Evolutionary conservation across 257 asterid species (phyloP), one percentile per base, ranked within the genome.

Genomic region (Lavandula angustifolia): DNA sequence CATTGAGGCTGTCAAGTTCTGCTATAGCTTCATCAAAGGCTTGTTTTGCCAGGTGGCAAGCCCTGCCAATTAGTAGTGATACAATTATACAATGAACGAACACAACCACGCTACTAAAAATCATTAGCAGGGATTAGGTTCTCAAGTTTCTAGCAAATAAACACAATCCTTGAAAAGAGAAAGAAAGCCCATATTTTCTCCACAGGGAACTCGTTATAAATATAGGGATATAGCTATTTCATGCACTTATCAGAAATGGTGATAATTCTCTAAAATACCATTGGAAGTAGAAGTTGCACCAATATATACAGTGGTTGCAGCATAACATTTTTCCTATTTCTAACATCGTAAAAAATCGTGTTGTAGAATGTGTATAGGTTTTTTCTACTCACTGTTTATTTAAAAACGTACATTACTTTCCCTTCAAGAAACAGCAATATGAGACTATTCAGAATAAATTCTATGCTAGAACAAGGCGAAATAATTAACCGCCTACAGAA

Each of bases 1-100:
- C 95, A 40, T 82, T 82, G 18, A 86, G 85, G 66, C 89, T 86
- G 73, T 84, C 95, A 4, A 84, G 87, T 72, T 86, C 95, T 0
- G 91, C 87, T 33, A 86, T 86, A 16, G 95, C 95, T 78, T 86
- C 81, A 56, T 76, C 81, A 56, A 76, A 76, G n/a, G 86, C 72
- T 73, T 82, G 89, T 32, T n/a, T 35, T 35, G 11, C 8, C 4
- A 4, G 81, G 78, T 86, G 92, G 79, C 92, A 85, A 46, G 95
- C 95, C 82, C 95, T 87, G 76, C 27, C 51, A 12, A 47, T 4
- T 22, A 2, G 27, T 2, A 22, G 27, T 2, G 10, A 58, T 17
- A 69, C 27, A n/a, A n/a, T n/a, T n/a, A n/a, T n/a, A 22, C 27
- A 22, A 51, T 22, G 4, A 16, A 13, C 37, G 1, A 4, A 70